These are phyloP conservation scores for Thuja plicata DNA, from an alignment of 83 land plant genomes.

Conservation along the genomic window DNA sequence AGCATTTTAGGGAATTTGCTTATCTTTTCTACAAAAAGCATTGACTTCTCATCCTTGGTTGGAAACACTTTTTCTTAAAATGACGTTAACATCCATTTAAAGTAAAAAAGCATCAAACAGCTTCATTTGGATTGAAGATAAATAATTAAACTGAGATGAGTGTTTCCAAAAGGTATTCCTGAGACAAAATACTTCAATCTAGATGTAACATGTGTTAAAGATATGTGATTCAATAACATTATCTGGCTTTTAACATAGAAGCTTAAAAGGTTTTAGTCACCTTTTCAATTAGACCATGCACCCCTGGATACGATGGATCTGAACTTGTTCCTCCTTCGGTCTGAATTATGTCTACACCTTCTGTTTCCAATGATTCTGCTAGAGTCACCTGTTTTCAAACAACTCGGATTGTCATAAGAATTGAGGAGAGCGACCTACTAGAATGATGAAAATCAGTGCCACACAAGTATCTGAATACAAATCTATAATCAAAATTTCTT, in stretches of 20 bases:
- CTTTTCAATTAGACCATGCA: slow-evolving; percentile 96
- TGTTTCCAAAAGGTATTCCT: not conserved
- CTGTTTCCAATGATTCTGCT: slow-evolving; percentile 76
- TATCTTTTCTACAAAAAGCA: not conserved
- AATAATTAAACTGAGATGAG: not conserved
- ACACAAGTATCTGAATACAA: not conserved
- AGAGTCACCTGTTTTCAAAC: slow-evolving; percentile 62
- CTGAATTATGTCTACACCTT: slow-evolving; percentile 93
- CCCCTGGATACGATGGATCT: slow-evolving; percentile 73
- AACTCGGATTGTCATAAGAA: not conserved
- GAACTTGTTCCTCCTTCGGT: slow-evolving; percentile 95
- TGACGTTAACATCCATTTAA: not conserved
- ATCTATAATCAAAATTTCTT: not conserved
- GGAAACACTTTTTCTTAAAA: not conserved
- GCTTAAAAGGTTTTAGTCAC: slow-evolving; percentile 25
- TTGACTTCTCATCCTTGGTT: not conserved
- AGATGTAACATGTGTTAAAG: not conserved
- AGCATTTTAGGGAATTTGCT: not conserved
- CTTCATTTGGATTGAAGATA: not conserved
- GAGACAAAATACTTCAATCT: not conserved
- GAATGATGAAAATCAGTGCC: not conserved
- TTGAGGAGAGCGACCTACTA: not conserved
- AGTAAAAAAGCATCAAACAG: not conserved
- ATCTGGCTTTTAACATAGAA: not conserved
- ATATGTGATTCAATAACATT: not conserved